phyloP scores from a whole-genome alignment of 768 basidiomycete species.

The Xerocomus spinulosus region DNA sequence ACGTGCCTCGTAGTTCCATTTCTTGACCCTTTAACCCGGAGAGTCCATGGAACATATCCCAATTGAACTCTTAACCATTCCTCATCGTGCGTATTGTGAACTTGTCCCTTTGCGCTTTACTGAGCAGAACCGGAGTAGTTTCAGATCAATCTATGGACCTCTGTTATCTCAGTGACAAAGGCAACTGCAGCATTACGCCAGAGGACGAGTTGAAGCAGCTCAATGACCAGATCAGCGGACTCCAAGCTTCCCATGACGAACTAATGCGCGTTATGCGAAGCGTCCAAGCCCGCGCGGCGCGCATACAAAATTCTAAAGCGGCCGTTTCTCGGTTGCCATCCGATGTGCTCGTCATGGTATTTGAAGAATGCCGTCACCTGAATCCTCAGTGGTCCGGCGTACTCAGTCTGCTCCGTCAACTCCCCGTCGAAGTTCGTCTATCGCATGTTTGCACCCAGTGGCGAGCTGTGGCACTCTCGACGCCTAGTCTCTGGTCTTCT shows the following conservation, averaged over 20 bases:
- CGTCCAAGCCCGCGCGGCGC: conserved; percentile 29
- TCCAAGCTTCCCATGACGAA: conserved; percentile 29
- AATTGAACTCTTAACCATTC: conserved; percentile 16
- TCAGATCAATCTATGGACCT: conserved; percentile 19
- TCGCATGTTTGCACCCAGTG: conserved; percentile 34
- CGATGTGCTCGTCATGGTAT: conserved; percentile 30
- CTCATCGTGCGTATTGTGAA: conserved; percentile 18
- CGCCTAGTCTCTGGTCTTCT: conserved; percentile 33
- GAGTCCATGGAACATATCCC: conserved; percentile 18
- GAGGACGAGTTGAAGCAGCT: conserved; percentile 27
- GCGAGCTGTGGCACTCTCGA: conserved; percentile 32
- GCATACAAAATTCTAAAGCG: conserved; percentile 27
- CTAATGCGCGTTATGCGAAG: conserved; percentile 22
- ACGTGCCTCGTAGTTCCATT: conserved; percentile 20
- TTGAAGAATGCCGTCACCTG: conserved; percentile 29
- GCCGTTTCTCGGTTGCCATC: conserved; percentile 30
- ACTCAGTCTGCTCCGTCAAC: conserved; percentile 29
- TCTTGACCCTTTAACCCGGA: conserved; percentile 26
- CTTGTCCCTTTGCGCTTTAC: background rate
- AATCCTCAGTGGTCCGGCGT: conserved; percentile 32
- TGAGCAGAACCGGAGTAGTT: conserved; percentile 6
- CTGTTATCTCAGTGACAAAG: conserved; percentile 20
- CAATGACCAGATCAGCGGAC: conserved; percentile 20
- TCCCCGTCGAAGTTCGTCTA: conserved; percentile 31
- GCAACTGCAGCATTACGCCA: conserved; percentile 4